Evolutionary conservation across 2,329 filamentous ascomycete genomes (phyloP), one percentile per base, ranked within the genome.

Genomic region (Colletotrichum caudatum): DNA sequence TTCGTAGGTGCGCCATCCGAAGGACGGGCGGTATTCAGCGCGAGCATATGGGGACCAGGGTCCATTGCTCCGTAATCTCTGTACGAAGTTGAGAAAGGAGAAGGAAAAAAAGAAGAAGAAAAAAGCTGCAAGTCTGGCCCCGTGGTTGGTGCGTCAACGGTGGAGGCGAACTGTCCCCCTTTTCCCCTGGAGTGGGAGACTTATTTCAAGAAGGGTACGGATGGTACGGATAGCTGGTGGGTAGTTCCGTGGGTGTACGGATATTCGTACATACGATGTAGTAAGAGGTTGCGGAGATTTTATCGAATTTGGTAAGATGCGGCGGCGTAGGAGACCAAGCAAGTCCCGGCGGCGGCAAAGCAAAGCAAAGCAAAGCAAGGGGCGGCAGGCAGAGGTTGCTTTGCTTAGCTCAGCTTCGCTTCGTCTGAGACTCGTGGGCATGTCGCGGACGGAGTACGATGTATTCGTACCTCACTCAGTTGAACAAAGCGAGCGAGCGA

Each of bases 211-310:
- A 51, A 37, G 58, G 44, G 29, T 29, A 39, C 35, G 35, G 9
- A 37, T 37, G 35, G 35, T 29, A 29, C 29, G 29, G 29, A 29
- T 29, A 29, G 44, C 33, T 12, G 16, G 39, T 41, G 23, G 33
- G 54, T 20, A 51, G 68, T 68, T 37, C 64, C 44, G 50, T 64
- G 53, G 46, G 69, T 65, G 48, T 53, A 60, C 57, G 65, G 26
- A 3, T 4, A 29, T 29, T 29, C 29, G 29, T 29, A 29, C 29
- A 29, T 29, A 29, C 29, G 29, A 29, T 29, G 29, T 29, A 29
- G 29, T 29, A 29, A 29, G 29, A 72, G 65, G 59, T 50, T 64
- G 59, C 65, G 54, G 59, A 69, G 65, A 59, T 71, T 71, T 68
- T 44, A 56, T 59, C 59, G 35, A 39, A 50, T 46, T 44, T 41